Base-by-base conservation (phyloP, 306 rosid genomes). In the Vicia faba region DNA sequence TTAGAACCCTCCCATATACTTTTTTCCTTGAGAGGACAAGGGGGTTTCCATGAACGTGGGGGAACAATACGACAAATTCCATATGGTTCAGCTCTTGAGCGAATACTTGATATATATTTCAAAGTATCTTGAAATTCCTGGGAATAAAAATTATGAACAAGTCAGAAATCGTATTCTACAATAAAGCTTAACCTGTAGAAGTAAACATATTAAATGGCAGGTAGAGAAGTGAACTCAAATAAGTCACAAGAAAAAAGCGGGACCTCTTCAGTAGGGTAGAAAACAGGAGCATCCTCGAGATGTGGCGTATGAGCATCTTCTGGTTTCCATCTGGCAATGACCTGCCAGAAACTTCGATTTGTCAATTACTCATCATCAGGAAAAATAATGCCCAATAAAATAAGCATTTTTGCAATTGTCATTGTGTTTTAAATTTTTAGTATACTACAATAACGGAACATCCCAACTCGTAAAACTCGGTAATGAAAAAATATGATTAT, bases 21-120 rank as follows among this genome's bases (percentile, higher is more conserved):
- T 68, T 80, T 88, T 70, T 84, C 88, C 87, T 78, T 88, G 62
- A 95, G 95, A 66, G 92, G 91, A 72, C 96, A 90, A 26, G 96
- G 92, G 55, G 99, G 97, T 73, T 84, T 95, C 99, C 99, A 95
- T 63, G 96, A 95, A 40, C 87, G 55, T 1, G 99, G 99, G 54
- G 99, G 99, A 61, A 93, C 99, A 78, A 93, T 90, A 71, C 97
- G 96, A 71, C 99, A 93, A 70, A 93, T 86, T 79, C 99, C 99
- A 71, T 85, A 88, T 48, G 90, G 86, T 73, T 93, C 97, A 55
- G 96, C 99, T 75, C 71, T 82, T 50, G 68, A 19, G 61, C 96
- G 95, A 67, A 93, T 90, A 75, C 89, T 90, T 1, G 96, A 88
- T 76, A 95, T 90, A 72, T 88, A 95, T 62, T 77, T 85, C 84